Conservation (phyloP, 2,329 filamentous ascomycete genomes). For the Didymella lethalis region DNA sequence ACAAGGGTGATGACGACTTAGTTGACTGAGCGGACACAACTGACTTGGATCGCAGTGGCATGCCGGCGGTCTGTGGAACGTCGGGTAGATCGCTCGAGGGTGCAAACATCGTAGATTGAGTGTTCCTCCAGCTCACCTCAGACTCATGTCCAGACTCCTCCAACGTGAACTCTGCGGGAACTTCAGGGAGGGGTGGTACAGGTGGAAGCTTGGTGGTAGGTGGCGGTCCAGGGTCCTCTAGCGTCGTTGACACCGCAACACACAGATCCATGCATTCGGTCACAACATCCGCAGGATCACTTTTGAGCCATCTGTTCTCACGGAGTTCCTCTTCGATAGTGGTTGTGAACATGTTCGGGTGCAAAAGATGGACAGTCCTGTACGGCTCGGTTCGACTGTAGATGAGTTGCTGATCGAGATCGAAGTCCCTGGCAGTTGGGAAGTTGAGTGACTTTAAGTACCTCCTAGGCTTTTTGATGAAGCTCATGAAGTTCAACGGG, state of each 20-base stretch:
- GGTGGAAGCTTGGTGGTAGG: constrained; percentile 58
- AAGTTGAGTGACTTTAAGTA: constrained; percentile 78
- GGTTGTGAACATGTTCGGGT: constrained; percentile 83
- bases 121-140: constrained; percentile 61
- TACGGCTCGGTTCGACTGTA: constrained; percentile 78
- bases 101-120: constrained; percentile 60
- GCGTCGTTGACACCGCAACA: constrained; percentile 51
- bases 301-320: constrained; percentile 81
- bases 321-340: constrained; percentile 82
- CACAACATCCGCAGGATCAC: constrained; percentile 80
- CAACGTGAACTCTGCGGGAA: constrained; percentile 44
- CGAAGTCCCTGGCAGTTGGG: constrained; percentile 74
- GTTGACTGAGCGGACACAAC: constrained; percentile 45
- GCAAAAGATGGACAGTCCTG: constrained; percentile 74
- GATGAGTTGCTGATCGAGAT: constrained; percentile 80
- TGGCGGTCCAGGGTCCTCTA: constrained; percentile 58
- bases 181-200: constrained; percentile 51
- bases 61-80: constrained; percentile 30
- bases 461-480: constrained; percentile 81
- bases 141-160: constrained; percentile 47
- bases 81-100: constrained; percentile 36
- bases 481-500: constrained; percentile 85
- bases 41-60: constrained; percentile 35
- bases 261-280: constrained; percentile 80
- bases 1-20: constrained; percentile 58